A percentile compares a stretch with the other conserved stretches of the same genome.
phyloP scores from a whole-genome alignment of 768 basidiomycete species.

The Russula sp. region DNA sequence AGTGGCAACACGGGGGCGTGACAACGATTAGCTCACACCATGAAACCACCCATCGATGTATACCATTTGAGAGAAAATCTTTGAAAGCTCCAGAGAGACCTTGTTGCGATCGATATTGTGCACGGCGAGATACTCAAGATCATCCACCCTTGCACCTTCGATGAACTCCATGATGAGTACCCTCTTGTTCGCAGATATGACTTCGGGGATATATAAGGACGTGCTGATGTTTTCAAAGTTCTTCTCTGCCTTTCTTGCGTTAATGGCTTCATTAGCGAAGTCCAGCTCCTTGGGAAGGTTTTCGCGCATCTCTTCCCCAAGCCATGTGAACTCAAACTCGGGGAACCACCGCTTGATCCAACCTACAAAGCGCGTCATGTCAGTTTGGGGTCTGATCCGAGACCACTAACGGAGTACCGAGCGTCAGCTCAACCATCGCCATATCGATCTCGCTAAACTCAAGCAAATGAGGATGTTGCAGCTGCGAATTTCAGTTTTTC shows the following conservation, averaged over 20 bases:
- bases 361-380: slow-evolving; percentile 31
- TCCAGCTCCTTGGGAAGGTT: slow-evolving; percentile 94
- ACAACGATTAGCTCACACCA: slow-evolving; percentile 44
- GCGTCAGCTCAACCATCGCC: slow-evolving; percentile 70
- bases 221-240: slow-evolving; percentile 69
- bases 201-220: slow-evolving; percentile 82
- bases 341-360: slow-evolving; percentile 94
- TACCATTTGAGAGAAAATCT: slow-evolving; percentile 94
- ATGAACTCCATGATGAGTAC: slow-evolving; percentile 95
- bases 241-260: slow-evolving; percentile 59
- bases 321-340: slow-evolving; percentile 89
- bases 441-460: slow-evolving; percentile 92
- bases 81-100: slow-evolving; percentile 81
- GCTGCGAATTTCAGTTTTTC: slow-evolving; percentile 30
- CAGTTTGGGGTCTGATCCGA: neutral
- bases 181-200: slow-evolving; percentile 73
- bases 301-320: slow-evolving; percentile 89
- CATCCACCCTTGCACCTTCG: slow-evolving; percentile 81
- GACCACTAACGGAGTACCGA: slow-evolving; percentile 38
- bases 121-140: slow-evolving; percentile 72
- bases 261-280: slow-evolving; percentile 83
- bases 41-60: slow-evolving; percentile 91
- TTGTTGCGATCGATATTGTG: slow-evolving; percentile 88
- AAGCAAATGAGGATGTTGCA: slow-evolving; percentile 89
- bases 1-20: neutral